These are phyloP conservation scores for Papiliotrema laurentii DNA, from an alignment of 1,284 basidiomycete genomes.

Conservation along the genomic window DNA sequence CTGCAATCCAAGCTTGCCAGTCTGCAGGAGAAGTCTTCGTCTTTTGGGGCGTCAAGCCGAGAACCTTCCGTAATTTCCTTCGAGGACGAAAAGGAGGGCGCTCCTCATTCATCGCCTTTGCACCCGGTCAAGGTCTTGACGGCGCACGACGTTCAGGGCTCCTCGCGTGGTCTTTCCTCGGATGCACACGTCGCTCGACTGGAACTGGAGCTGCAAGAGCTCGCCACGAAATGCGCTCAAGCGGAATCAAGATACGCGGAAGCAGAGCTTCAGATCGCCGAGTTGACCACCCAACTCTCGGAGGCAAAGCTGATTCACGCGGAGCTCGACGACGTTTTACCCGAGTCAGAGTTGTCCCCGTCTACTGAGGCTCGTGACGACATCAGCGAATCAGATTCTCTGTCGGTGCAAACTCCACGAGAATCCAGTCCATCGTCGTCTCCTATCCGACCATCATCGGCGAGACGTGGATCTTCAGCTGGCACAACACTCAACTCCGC, in stretches of 20 bases:
- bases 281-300: constrained; percentile 75
- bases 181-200: constrained; percentile 44
- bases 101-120: constrained; percentile 3
- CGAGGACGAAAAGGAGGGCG: constrained; percentile 1
- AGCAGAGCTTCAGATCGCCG: constrained; percentile 80
- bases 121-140: constrained; percentile 12
- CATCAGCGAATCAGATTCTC: constrained; percentile 9
- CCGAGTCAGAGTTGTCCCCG: constrained; percentile 8
- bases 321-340: constrained; percentile 24
- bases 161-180: not conserved
- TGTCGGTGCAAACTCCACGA: constrained; percentile 19
- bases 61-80: not conserved
- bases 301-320: constrained; percentile 61
- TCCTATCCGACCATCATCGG: constrained; percentile 11
- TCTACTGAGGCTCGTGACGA: constrained; percentile 13
- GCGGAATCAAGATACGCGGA: constrained; percentile 79
- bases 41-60: not conserved
- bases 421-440: constrained; percentile 16
- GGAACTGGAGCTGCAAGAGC: constrained; percentile 70
- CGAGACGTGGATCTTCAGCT: constrained; percentile 3
- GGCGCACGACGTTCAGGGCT: constrained; percentile 13
- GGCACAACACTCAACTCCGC: too few relatives aligned
- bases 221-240: constrained; percentile 69
- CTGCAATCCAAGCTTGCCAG: constrained; percentile 8
- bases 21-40: constrained; percentile 1